Conservation (phyloP, 305 asterid species). For the Plantago coronopus region DNA sequence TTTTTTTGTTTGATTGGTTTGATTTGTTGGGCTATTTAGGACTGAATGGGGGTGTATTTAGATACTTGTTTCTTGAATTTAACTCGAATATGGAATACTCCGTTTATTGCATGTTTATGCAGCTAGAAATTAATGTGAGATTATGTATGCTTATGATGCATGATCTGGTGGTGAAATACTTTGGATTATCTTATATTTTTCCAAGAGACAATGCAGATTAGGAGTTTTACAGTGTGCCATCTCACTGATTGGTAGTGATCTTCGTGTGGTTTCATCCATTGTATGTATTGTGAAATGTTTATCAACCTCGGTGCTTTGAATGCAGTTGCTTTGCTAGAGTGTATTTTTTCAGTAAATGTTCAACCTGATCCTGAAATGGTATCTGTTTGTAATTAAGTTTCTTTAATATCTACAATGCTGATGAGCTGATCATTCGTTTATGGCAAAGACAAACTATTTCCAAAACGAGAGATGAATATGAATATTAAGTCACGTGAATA, state of each 20-base stretch:
- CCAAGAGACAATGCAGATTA: background rate
- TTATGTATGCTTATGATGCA: slow-evolving; percentile 1
- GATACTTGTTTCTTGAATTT: background rate
- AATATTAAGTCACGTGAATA: too few species aligned
- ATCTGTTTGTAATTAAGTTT: background rate
- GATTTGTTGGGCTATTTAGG: background rate
- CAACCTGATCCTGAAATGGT: background rate
- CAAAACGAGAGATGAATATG: too few species aligned
- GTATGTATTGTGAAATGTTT: background rate
- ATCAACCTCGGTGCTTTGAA: background rate
- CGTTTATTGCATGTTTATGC: slow-evolving; percentile 19
- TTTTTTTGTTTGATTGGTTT: background rate
- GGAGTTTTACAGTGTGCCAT: too few species aligned
- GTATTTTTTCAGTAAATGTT: background rate
- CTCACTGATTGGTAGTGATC: too few species aligned
- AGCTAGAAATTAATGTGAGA: slow-evolving; percentile 7
- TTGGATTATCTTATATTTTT: background rate
- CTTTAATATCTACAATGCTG: too few species aligned
- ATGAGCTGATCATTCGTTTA: too few species aligned
- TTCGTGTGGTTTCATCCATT: too few species aligned
- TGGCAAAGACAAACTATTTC: too few species aligned
- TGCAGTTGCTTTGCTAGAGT: background rate
- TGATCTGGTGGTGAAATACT: background rate
- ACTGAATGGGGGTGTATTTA: slow-evolving; percentile 10
- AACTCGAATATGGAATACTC: slow-evolving; percentile 7